phyloP scores from a whole-genome alignment of 495 filamentous ascomycete genomes.

The Apiosordaria backusii region DNA sequence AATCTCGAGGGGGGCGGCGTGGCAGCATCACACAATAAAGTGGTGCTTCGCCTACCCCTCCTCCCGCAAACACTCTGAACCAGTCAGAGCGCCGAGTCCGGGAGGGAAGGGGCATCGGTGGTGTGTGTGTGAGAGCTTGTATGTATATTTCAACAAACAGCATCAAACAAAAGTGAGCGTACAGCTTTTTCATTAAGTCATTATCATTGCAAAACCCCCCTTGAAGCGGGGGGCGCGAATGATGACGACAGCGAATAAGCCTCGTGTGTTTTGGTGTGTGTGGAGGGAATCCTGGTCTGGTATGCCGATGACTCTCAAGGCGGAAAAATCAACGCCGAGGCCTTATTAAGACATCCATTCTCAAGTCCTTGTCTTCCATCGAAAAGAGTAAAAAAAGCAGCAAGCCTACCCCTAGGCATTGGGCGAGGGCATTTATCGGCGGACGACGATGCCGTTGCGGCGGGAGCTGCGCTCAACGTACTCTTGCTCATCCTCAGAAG shows the following conservation, averaged over 20 bases:
- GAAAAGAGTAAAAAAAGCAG: constrained; percentile 20
- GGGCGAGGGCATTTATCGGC: constrained; percentile 36
- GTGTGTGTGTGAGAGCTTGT: neutral
- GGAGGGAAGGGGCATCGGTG: neutral
- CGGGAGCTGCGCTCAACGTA: constrained; percentile 56
- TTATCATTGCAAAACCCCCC: neutral
- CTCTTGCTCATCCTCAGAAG: constrained; percentile 58
- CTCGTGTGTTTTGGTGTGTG: neutral
- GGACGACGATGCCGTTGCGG: constrained; percentile 75
- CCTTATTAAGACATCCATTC: neutral
- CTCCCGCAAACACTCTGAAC: neutral
- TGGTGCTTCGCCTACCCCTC: neutral
- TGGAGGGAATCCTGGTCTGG: neutral
- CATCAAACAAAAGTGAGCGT: neutral
- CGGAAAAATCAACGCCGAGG: neutral
- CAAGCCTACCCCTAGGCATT: constrained; percentile 30
- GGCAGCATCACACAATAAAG: constrained; percentile 17
- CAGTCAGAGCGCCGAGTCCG: neutral
- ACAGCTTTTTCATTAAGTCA: neutral
- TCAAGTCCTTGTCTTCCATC: neutral
- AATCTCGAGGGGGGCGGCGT: constrained; percentile 17
- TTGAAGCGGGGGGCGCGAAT: neutral
- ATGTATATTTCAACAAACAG: neutral
- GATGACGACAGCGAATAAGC: neutral
- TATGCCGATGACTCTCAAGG: neutral